These are phyloP conservation scores for Umbilicaria muhlenbergii DNA, from an alignment of 495 filamentous ascomycete genomes.

Conservation along the genomic window DNA sequence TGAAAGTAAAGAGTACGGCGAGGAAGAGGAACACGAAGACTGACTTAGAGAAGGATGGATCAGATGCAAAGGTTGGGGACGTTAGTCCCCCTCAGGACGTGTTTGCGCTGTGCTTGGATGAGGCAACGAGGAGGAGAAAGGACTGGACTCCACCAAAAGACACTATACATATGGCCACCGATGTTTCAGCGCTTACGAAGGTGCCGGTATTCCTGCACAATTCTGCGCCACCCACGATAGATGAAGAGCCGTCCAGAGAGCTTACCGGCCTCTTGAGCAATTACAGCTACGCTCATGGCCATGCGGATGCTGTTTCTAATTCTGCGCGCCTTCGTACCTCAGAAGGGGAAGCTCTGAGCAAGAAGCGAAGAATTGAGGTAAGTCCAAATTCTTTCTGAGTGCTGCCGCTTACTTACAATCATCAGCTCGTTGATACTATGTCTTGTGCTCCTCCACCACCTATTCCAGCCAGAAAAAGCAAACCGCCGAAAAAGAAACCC, in stretches of 20 bases:
- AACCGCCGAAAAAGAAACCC: constrained; percentile 54
- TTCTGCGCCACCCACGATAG: neutral
- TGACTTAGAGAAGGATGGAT: neutral
- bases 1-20: neutral
- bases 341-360: constrained; percentile 36
- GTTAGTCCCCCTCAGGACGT: neutral
- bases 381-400: neutral
- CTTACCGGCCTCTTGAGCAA: too few species aligned
- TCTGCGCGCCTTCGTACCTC: constrained; percentile 13
- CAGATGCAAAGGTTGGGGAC: neutral
- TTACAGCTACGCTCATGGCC: too few species aligned
- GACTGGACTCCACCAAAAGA: constrained; percentile 42
- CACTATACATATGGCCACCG: neutral
- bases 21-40: neutral
- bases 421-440: constrained; percentile 5
- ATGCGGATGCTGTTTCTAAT: neutral
- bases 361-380: constrained; percentile 16
- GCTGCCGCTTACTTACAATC: too few species aligned
- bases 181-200: too few species aligned
- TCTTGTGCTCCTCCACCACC: constrained; percentile 10
- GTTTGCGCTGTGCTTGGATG: constrained; percentile 18
- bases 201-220: constrained; percentile 6
- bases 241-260: too few species aligned
- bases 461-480: constrained; percentile 27
- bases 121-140: constrained; percentile 31